Evolutionary conservation across 2,329 filamentous ascomycete genomes (phyloP).

Genomic region (Ophiocordyceps unilateralis): DNA sequence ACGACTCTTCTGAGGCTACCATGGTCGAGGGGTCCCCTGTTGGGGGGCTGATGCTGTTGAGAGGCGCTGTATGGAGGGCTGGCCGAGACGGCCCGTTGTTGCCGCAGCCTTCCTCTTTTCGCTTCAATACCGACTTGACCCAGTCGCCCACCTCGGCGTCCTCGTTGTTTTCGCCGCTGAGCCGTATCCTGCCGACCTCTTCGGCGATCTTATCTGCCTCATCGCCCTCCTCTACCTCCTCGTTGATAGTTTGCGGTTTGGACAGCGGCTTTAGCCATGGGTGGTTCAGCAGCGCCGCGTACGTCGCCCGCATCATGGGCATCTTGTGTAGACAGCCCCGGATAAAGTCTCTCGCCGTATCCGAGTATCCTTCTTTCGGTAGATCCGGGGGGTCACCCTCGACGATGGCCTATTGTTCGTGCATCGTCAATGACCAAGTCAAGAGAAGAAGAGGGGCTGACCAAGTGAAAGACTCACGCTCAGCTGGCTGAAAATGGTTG

Average conservation of each 20-base stretch:
- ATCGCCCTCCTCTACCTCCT: slow-evolving; percentile 49
- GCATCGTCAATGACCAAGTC: slow-evolving; percentile 1
- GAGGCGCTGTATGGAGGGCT: slow-evolving; percentile 70
- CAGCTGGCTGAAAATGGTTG: slow-evolving; percentile 94
- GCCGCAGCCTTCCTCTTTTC: slow-evolving; percentile 30
- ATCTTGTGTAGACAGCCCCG: slow-evolving; percentile 81
- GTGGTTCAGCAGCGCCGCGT: slow-evolving; percentile 75
- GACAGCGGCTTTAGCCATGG: slow-evolving; percentile 67
- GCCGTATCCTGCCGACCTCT: slow-evolving; percentile 25
- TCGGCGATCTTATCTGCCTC: slow-evolving; percentile 25
- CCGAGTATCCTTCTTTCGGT: slow-evolving; percentile 61
- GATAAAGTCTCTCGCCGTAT: slow-evolving; percentile 73
- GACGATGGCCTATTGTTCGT: slow-evolving; percentile 62
- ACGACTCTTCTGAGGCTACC: slow-evolving; percentile 16
- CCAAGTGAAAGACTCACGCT: slow-evolving; percentile 47
- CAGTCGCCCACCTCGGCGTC: slow-evolving; percentile 77
- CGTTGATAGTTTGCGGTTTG: slow-evolving; percentile 57
- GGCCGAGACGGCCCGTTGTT: slow-evolving; percentile 43
- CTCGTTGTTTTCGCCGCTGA: slow-evolving; percentile 23
- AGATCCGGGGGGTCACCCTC: slow-evolving; percentile 89
- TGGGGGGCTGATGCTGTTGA: slow-evolving; percentile 59
- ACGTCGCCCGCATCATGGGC: slow-evolving; percentile 82
- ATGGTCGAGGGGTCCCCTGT: too few relatives aligned
- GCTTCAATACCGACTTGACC: slow-evolving; percentile 56
- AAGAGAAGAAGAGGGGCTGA: neutral